Evolutionary conservation across 2,329 filamentous ascomycete genomes (phyloP).

Genomic region (Paecilomyces sp.): DNA sequence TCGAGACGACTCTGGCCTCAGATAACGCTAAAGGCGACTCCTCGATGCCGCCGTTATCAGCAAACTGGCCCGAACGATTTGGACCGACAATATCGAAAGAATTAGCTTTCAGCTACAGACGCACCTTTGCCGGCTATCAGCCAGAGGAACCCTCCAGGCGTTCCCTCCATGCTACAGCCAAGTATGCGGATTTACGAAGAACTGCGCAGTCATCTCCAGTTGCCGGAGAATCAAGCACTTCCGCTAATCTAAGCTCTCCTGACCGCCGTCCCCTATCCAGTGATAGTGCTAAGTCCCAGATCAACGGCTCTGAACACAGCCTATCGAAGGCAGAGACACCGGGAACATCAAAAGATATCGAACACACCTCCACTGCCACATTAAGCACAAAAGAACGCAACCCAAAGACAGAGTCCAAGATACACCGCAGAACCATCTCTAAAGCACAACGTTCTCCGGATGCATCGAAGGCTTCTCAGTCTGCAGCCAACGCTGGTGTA

Average conservation of each 20-base stretch:
- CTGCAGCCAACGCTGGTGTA: neutral
- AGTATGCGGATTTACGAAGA: slow-evolving; percentile 13
- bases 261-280: neutral
- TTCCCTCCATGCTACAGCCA: slow-evolving; percentile 10
- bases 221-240: slow-evolving; percentile 8
- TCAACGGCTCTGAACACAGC: neutral
- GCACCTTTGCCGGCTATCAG: slow-evolving; percentile 8
- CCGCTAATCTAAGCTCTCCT: neutral
- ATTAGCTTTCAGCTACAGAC: slow-evolving; percentile 13
- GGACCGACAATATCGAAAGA: slow-evolving; percentile 23
- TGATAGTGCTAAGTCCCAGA: neutral
- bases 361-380: slow-evolving; percentile 18
- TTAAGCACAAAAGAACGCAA: neutral
- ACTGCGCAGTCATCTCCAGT: slow-evolving; percentile 12
- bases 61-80: slow-evolving; percentile 22
- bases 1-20: neutral
- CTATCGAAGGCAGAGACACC: neutral
- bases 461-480: neutral
- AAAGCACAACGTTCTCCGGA: neutral
- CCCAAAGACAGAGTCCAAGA: neutral
- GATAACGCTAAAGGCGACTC: neutral
- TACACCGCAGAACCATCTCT: neutral
- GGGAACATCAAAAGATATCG: slow-evolving; percentile 11
- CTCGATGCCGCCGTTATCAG: slow-evolving; percentile 14
- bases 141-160: slow-evolving; percentile 7